Percentiles rank a stretch among this genome's conserved stretches.
These are phyloP conservation scores for Moelleriella libera DNA, from an alignment of 2,329 filamentous ascomycete genomes.

Conservation along the genomic window DNA sequence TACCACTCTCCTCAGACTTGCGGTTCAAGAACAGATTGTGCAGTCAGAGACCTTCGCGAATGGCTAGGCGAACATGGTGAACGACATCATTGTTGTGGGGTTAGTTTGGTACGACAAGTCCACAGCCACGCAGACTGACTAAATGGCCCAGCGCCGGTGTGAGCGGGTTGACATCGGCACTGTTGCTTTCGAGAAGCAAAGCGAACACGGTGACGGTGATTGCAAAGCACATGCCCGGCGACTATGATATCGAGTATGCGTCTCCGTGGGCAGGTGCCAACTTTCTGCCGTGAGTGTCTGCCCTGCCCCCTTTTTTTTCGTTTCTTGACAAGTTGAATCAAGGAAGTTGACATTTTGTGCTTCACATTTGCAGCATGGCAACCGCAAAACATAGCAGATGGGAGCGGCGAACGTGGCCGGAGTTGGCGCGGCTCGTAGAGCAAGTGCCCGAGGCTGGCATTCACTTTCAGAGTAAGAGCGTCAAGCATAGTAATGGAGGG, in stretches of 20 bases:
- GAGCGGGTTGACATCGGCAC: conserved; percentile 34
- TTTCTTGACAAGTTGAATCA: background rate
- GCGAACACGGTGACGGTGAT: conserved; percentile 49
- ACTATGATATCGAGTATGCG: conserved; percentile 83
- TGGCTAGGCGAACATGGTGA: background rate
- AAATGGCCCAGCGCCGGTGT: conserved; percentile 28
- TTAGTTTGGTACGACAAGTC: too few species aligned
- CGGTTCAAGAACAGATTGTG: too few species aligned
- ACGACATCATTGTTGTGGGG: conserved; percentile 14
- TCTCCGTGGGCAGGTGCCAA: conserved; percentile 85
- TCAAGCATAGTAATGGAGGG: too few species aligned
- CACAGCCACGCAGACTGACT: too few species aligned
- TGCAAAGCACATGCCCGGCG: conserved; percentile 84
- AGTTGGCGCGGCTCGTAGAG: conserved; percentile 39
- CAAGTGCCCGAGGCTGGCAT: conserved; percentile 66
- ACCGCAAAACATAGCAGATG: conserved; percentile 29
- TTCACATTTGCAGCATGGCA: conserved; percentile 24
- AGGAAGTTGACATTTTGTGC: background rate
- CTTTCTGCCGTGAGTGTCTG: conserved; percentile 47
- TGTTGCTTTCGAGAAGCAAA: conserved; percentile 30
- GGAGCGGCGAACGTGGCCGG: conserved; percentile 52
- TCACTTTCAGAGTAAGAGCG: conserved; percentile 52
- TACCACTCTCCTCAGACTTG: too few species aligned
- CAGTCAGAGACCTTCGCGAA: too few species aligned
- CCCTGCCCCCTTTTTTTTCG: background rate